phyloP scores from a whole-genome alignment of 768 basidiomycete genomes.

The Auricularia cornea region DNA sequence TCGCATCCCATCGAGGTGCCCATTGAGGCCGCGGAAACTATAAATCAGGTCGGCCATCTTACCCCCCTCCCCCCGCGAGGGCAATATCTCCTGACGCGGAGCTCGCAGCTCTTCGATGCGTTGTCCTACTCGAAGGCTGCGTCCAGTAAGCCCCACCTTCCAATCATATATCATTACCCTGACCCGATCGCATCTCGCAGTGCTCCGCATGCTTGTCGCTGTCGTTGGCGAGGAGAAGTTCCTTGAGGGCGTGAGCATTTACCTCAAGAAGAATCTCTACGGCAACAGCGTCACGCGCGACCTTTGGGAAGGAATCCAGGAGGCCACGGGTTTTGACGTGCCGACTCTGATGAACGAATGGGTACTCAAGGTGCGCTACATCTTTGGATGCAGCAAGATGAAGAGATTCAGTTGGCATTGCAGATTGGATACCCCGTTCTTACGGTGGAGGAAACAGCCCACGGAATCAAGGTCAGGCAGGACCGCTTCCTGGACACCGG shows the following conservation, averaged over 20 bases:
- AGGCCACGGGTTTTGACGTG: constrained; percentile 65
- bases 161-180: too few relatives aligned
- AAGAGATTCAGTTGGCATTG: too few relatives aligned
- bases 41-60: constrained; percentile 49
- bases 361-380: constrained; percentile 58
- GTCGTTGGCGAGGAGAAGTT: constrained; percentile 87
- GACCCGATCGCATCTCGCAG: constrained; percentile 33
- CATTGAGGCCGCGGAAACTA: constrained; percentile 77
- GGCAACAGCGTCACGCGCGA: constrained; percentile 79
- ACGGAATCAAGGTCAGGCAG: constrained; percentile 73
- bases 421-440: constrained; percentile 83
- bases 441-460: constrained; percentile 67
- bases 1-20: constrained; percentile 92
- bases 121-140: constrained; percentile 82
- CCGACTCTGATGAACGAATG: constrained; percentile 83
- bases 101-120: constrained; percentile 74
- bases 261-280: constrained; percentile 83
- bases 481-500: constrained; percentile 90
- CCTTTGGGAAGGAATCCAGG: constrained; percentile 78
- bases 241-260: constrained; percentile 80
- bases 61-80: neutral
- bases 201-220: constrained; percentile 88
- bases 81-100: neutral
- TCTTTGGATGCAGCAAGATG: too few relatives aligned
- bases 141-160: constrained; percentile 41